Conservation (phyloP, 108 stramenopile species). For the Parmales sp. region DNA sequence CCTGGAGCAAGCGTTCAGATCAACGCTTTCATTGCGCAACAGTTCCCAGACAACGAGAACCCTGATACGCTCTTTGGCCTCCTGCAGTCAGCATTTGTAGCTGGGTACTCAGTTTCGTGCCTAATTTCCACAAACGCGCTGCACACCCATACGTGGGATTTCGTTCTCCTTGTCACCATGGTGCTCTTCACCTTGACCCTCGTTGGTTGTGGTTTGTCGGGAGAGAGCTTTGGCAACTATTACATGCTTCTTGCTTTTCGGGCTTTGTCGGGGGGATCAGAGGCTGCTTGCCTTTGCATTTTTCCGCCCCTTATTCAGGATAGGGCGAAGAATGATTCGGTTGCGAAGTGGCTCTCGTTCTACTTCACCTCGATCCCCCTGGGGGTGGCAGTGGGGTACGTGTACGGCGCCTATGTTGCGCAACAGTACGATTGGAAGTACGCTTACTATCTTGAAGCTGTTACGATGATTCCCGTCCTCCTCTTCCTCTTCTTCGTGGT, state of each 20-base stretch:
- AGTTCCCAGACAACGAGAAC: background rate
- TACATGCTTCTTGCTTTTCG: background rate
- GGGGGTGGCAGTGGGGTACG: background rate
- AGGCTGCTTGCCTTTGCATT: background rate
- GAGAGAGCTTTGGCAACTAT: background rate
- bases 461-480: background rate
- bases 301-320: background rate
- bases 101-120: background rate
- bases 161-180: too few relatives aligned
- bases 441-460: background rate
- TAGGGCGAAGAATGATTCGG: too few relatives aligned
- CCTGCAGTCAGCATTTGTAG: background rate
- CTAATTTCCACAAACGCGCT: background rate
- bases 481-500: background rate
- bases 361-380: constrained; percentile 5
- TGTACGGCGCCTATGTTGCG: background rate
- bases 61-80: background rate
- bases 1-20: background rate
- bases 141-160: background rate
- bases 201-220: background rate
- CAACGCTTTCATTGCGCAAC: background rate
- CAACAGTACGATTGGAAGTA: background rate
- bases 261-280: background rate
- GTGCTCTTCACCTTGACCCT: background rate
- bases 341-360: background rate